A percentile compares a stretch with the other conserved stretches of the same genome.
Evolutionary conservation across 192 early-diverging fungal genomes (phyloP).

Genomic region (Backusella luteola): DNA sequence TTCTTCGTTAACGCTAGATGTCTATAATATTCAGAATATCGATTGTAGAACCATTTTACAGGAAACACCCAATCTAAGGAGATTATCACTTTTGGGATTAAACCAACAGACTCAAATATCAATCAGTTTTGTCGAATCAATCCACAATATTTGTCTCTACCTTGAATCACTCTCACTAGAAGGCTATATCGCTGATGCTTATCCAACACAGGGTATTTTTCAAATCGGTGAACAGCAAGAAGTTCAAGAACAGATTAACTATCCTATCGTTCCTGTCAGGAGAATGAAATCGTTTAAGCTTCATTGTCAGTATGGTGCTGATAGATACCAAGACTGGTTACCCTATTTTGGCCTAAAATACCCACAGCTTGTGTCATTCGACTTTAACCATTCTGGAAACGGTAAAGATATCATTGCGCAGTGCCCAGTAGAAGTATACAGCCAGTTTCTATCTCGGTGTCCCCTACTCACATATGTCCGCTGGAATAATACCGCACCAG

Average conservation of each 20-base stretch:
- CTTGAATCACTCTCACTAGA: neutral
- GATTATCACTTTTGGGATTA: neutral
- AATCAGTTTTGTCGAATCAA: neutral
- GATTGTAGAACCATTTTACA: neutral
- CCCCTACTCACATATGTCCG: neutral
- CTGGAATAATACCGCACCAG: neutral
- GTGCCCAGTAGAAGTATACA: neutral
- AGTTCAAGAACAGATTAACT: neutral
- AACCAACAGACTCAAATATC: neutral
- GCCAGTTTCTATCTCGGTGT: neutral
- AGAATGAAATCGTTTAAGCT: conserved; percentile 2
- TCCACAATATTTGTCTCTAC: neutral
- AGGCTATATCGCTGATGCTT: neutral
- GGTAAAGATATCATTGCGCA: neutral
- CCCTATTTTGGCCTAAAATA: neutral
- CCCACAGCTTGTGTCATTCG: neutral
- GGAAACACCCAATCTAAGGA: neutral
- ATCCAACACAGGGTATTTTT: neutral
- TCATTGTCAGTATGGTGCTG: neutral
- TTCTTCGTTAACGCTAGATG: neutral
- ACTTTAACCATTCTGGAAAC: neutral
- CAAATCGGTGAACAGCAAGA: neutral
- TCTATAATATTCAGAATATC: neutral
- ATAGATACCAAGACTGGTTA: conserved; percentile 2
- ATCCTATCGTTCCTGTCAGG: neutral